Evolutionary conservation across 139 green algal species (phyloP).

Genomic region (Spirogloea muscicola): DNA sequence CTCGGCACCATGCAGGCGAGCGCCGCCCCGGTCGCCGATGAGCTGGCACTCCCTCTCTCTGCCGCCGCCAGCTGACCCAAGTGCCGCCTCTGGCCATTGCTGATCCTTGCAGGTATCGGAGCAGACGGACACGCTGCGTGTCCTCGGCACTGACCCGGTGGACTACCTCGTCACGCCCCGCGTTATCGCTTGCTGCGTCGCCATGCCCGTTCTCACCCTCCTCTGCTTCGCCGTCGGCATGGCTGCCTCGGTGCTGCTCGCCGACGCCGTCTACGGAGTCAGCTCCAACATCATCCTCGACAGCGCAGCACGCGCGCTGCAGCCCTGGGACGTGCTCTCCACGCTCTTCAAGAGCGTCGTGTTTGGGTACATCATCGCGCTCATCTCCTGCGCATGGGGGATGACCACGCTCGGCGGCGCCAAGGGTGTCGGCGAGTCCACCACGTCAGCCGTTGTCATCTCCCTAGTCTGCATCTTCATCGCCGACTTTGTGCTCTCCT

Average conservation of each 20-base stretch:
- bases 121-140: slow-evolving; percentile 93
- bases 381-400: slow-evolving; percentile 84
- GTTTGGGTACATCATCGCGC: slow-evolving; percentile 83
- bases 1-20: slow-evolving; percentile 94
- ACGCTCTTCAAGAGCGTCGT: slow-evolving; percentile 80
- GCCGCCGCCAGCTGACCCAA: not conserved
- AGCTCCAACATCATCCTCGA: slow-evolving; percentile 92
- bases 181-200: slow-evolving; percentile 88
- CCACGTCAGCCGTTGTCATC: slow-evolving; percentile 95
- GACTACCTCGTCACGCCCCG: slow-evolving; percentile 96
- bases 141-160: slow-evolving; percentile 91
- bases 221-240: slow-evolving; percentile 96
- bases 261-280: slow-evolving; percentile 90
- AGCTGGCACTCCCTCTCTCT: no score
- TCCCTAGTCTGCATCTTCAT: slow-evolving; percentile 96
- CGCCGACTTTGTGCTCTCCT: slow-evolving; percentile 92
- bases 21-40: no score
- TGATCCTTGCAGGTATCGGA: slow-evolving; percentile 79
- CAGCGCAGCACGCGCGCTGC: slow-evolving; percentile 72
- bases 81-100: no score
- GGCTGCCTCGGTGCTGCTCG: slow-evolving; percentile 79
- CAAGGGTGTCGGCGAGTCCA: slow-evolving; percentile 97
- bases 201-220: slow-evolving; percentile 86
- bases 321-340: slow-evolving; percentile 81
- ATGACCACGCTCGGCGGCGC: slow-evolving; percentile 95